phyloP scores from a whole-genome alignment of 2,329 filamentous ascomycete genomes.

The Trichophyton verrucosum region DNA sequence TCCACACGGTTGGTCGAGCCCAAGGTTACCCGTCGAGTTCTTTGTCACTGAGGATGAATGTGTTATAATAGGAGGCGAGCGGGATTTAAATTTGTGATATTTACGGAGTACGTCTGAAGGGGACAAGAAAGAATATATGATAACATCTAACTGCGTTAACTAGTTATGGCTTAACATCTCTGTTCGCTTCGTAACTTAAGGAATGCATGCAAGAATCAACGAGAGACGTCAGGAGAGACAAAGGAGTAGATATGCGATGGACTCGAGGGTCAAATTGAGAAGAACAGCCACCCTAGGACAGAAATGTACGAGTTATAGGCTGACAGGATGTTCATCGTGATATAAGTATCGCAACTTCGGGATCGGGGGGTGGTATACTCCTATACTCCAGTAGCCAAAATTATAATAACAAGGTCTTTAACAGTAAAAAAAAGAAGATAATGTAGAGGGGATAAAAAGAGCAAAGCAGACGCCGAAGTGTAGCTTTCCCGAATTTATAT shows the following conservation, averaged over 20 bases:
- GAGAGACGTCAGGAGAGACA: background rate
- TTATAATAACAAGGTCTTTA: background rate
- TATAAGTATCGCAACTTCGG: background rate
- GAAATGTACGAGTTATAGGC: background rate
- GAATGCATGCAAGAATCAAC: background rate
- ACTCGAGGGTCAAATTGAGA: background rate
- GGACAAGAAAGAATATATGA: background rate
- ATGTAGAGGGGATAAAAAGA: background rate
- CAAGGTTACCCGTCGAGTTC: background rate
- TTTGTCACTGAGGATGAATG: background rate
- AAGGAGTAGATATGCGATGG: conserved; percentile 1
- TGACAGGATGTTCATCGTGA: background rate
- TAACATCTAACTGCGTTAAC: background rate
- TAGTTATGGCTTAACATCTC: background rate
- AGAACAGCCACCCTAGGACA: background rate
- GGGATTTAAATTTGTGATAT: background rate
- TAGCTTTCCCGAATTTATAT: conserved; percentile 1
- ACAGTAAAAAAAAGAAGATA: background rate
- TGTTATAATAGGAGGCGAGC: background rate
- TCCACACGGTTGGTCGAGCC: background rate
- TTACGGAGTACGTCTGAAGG: background rate
- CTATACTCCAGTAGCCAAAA: background rate
- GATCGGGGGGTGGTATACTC: background rate
- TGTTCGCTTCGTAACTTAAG: background rate
- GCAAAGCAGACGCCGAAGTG: background rate